A percentile compares a stretch with the other conserved stretches of the same genome.
Evolutionary conservation across 768 basidiomycete species (phyloP).

Genomic region (Hygrophoropsis aurantiaca): DNA sequence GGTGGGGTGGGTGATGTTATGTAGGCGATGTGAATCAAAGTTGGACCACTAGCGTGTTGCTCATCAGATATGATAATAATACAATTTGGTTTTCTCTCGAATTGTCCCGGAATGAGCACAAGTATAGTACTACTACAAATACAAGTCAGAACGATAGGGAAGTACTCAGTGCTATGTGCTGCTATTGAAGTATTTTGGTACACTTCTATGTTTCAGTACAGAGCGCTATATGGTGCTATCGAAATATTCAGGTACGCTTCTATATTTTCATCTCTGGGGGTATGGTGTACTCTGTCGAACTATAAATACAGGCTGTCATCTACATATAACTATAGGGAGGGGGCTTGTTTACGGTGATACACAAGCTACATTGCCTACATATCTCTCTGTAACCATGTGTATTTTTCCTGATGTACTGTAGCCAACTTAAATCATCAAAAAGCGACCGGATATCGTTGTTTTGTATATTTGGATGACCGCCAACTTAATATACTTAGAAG

Average conservation of each 20-base stretch:
- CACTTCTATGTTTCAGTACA: background rate
- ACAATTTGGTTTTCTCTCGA: background rate
- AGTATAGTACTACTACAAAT: background rate
- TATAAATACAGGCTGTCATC: background rate
- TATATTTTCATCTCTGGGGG: background rate
- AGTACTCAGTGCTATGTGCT: background rate
- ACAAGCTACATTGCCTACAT: background rate
- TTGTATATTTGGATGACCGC: no score
- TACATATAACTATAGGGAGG: background rate
- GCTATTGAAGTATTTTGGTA: background rate
- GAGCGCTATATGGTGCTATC: background rate
- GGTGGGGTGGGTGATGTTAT: no score
- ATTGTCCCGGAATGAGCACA: background rate
- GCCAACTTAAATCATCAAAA: no score
- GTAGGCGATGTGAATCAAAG: no score
- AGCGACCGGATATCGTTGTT: no score
- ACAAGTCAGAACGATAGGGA: background rate
- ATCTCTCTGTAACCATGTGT: background rate
- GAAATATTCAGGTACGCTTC: background rate
- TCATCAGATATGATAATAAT: no score
- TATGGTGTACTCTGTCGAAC: background rate
- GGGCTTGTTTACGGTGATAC: background rate
- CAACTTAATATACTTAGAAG: no score
- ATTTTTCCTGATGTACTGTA: slow-evolving; percentile 2
- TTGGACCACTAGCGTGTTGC: no score